A percentile compares a stretch with the other conserved stretches of the same genome.
phyloP scores from a whole-genome alignment of 2,329 filamentous ascomycete species.

The Fusarium poae region DNA sequence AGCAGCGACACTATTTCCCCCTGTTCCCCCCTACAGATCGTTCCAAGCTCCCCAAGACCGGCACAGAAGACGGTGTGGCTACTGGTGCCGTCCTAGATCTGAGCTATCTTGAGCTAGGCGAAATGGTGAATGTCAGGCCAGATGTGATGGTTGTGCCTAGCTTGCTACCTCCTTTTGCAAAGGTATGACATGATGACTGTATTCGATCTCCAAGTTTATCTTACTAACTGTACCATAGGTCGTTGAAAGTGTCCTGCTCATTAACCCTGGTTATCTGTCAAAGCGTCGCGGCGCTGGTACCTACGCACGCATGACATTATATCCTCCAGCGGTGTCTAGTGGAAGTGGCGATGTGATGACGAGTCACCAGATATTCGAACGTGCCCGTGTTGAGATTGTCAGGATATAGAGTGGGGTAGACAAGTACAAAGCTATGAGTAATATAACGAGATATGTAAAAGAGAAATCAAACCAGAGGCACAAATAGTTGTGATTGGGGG shows the following conservation, averaged over 20 bases:
- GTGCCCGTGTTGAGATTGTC: conserved; percentile 88
- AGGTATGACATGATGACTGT: conserved; percentile 72
- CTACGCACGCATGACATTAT: conserved; percentile 82
- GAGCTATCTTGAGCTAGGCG: conserved; percentile 87
- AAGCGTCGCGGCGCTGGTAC: conserved; percentile 88
- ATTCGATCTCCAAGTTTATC: neutral
- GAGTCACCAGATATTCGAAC: conserved; percentile 81
- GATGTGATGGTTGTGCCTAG: conserved; percentile 89
- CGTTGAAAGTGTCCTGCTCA: conserved; percentile 86
- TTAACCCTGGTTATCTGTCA: conserved; percentile 90
- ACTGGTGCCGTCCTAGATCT: conserved; percentile 85
- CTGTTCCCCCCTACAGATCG: conserved; percentile 85
- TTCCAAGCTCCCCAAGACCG: conserved; percentile 73
- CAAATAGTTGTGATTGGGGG: conserved; percentile 29
- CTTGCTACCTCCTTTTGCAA: conserved; percentile 85
- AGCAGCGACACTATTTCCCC: conserved; percentile 92
- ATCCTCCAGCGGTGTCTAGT: conserved; percentile 72
- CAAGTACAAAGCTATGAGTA: conserved; percentile 21
- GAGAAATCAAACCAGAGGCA: conserved; percentile 13
- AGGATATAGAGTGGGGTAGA: conserved; percentile 69
- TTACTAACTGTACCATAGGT: conserved; percentile 68
- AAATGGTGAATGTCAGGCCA: conserved; percentile 87
- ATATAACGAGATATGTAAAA: conserved; percentile 43
- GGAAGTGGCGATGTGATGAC: conserved; percentile 71
- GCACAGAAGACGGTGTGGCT: conserved; percentile 69